Conservation (phyloP, 2,329 filamentous ascomycete species). For the Gyromitra esculenta region DNA sequence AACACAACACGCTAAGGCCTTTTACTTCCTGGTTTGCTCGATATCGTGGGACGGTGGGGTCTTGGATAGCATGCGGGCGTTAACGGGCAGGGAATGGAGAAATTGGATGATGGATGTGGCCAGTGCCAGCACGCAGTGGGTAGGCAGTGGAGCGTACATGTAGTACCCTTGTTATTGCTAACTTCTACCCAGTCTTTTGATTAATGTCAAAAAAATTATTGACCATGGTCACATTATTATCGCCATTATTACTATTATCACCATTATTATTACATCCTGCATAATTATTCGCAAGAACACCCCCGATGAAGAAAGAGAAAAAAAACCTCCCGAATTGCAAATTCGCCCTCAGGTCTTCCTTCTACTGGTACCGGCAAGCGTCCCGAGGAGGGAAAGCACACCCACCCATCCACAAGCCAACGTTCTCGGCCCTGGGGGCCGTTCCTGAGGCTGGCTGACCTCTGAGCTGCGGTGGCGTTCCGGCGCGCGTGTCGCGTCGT, state of each 20-base stretch:
- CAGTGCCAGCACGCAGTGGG: background rate
- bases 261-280: background rate
- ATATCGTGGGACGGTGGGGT: conserved; percentile 29
- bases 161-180: conserved; percentile 24
- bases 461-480: conserved; percentile 31
- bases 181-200: background rate
- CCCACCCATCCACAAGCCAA: conserved; percentile 7
- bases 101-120: background rate
- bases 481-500: conserved; percentile 17
- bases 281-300: conserved; percentile 10
- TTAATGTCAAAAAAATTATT: conserved; percentile 36
- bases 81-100: conserved; percentile 20
- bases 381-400: conserved; percentile 9
- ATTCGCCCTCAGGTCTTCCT: background rate
- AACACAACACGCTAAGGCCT: conserved; percentile 31
- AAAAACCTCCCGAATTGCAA: conserved; percentile 9
- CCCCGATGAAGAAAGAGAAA: background rate
- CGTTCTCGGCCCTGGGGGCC: conserved; percentile 25
- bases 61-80: conserved; percentile 7
- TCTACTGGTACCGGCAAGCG: background rate
- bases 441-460: conserved; percentile 33
- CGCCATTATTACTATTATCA: too few species aligned
- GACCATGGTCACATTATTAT: conserved; percentile 5
- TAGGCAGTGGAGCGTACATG: background rate
- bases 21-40: conserved; percentile 13